These are phyloP conservation scores for Populus nigra DNA, from an alignment of 345 rosid species.

Conservation along the genomic window DNA sequence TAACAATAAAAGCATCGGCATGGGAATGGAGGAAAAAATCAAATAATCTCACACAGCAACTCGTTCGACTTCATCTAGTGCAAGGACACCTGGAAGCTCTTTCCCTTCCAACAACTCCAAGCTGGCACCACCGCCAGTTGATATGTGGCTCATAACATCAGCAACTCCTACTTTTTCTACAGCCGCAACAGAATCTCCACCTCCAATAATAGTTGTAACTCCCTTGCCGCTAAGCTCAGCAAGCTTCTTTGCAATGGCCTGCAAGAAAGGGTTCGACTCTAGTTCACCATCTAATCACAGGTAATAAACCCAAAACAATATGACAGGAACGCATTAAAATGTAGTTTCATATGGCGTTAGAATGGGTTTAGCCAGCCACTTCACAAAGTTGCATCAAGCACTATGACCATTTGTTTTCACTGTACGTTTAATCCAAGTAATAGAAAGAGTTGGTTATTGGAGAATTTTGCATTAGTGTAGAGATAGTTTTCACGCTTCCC, in stretches of 20 bases:
- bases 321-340: background rate
- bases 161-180: conserved; percentile 84
- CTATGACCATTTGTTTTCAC: background rate
- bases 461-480: background rate
- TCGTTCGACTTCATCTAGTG: conserved; percentile 63
- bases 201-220: conserved; percentile 81
- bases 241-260: conserved; percentile 92
- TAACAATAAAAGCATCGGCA: background rate
- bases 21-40: background rate
- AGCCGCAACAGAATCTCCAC: conserved; percentile 87
- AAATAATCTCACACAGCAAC: conserved; percentile 44
- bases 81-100: conserved; percentile 79
- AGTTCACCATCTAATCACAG: conserved; percentile 10
- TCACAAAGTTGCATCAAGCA: background rate
- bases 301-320: background rate
- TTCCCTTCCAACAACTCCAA: conserved; percentile 86
- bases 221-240: conserved; percentile 79
- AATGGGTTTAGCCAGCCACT: background rate
- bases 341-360: background rate
- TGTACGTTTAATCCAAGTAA: background rate
- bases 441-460: background rate
- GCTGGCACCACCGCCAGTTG: conserved; percentile 92
- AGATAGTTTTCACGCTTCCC: background rate
- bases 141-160: conserved; percentile 78
- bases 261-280: conserved; percentile 15